Evolutionary conservation across 2,329 filamentous ascomycete genomes (phyloP).

Genomic region (Calonectria pseudoturangicola): DNA sequence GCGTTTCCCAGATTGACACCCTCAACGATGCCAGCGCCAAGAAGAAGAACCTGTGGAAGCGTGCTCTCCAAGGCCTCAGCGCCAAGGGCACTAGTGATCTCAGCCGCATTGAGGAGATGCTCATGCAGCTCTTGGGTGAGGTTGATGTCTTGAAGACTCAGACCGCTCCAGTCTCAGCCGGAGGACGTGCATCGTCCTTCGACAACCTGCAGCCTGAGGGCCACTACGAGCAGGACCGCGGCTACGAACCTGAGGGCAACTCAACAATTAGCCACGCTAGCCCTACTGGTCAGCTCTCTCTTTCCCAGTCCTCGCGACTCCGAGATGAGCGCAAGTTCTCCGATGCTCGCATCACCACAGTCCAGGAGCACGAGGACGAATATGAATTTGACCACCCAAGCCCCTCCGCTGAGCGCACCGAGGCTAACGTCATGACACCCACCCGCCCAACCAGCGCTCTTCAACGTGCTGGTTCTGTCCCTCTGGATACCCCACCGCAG

Average conservation of each 20-base stretch:
- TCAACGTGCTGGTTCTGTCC: slow-evolving; percentile 71
- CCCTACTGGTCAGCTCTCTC: slow-evolving; percentile 85
- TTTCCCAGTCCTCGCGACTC: slow-evolving; percentile 69
- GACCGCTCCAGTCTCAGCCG: slow-evolving; percentile 63
- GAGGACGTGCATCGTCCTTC: slow-evolving; percentile 77
- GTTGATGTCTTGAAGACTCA: slow-evolving; percentile 88
- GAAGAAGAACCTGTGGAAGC: slow-evolving; percentile 94
- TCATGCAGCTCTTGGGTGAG: slow-evolving; percentile 93
- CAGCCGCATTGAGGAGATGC: slow-evolving; percentile 90
- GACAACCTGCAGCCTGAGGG: slow-evolving; percentile 79
- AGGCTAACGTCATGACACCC: slow-evolving; percentile 77
- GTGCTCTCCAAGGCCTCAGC: slow-evolving; percentile 93
- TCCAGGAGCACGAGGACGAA: slow-evolving; percentile 88
- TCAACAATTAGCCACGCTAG: slow-evolving; percentile 80
- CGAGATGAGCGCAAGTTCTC: slow-evolving; percentile 75
- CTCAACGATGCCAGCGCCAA: slow-evolving; percentile 79
- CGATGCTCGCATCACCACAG: slow-evolving; percentile 91
- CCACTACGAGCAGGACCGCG: slow-evolving; percentile 81
- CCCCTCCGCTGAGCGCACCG: slow-evolving; percentile 59
- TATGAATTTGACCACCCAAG: slow-evolving; percentile 72
- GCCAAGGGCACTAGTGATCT: slow-evolving; percentile 92
- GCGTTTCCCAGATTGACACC: slow-evolving; percentile 72
- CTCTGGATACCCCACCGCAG: slow-evolving; percentile 76
- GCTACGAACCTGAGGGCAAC: slow-evolving; percentile 90
- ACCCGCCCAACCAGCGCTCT: slow-evolving; percentile 65